Evolutionary conservation across 2,329 filamentous ascomycete genomes (phyloP).

Genomic region (Pseudocercospora musae): DNA sequence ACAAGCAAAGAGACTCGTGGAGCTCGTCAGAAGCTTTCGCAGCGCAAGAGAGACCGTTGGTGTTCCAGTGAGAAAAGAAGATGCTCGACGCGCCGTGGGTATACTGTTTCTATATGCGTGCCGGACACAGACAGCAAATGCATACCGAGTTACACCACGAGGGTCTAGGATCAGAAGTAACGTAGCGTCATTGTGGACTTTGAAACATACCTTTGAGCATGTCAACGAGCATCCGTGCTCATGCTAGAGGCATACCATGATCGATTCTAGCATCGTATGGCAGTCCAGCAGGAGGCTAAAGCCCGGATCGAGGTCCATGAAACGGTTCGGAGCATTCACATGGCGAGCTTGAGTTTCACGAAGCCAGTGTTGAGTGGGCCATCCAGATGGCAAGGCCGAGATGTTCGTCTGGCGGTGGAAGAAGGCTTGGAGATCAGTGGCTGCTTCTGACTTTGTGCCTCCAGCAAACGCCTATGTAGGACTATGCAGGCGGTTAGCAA

Average conservation of each 20-base stretch:
- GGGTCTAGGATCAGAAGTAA: slow-evolving; percentile 14
- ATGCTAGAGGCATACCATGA: slow-evolving; percentile 2
- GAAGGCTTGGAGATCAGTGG: slow-evolving; percentile 19
- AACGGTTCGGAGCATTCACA: slow-evolving; percentile 17
- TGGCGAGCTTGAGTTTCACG: slow-evolving; percentile 13
- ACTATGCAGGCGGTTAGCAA: slow-evolving; percentile 29
- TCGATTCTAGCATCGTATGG: slow-evolving; percentile 12
- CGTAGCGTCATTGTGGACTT: slow-evolving; percentile 22
- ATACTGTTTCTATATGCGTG: slow-evolving; percentile 28
- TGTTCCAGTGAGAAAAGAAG: slow-evolving; percentile 22
- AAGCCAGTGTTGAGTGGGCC: slow-evolving; percentile 9
- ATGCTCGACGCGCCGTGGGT: slow-evolving; percentile 15
- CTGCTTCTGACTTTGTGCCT: slow-evolving; percentile 22
- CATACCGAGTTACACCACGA: slow-evolving; percentile 21
- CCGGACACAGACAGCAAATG: slow-evolving; percentile 9
- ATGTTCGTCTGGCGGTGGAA: slow-evolving; percentile 12
- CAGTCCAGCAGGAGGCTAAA: slow-evolving; percentile 9
- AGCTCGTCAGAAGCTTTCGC: slow-evolving; percentile 33
- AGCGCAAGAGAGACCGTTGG: slow-evolving; percentile 26
- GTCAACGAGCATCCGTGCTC: slow-evolving; percentile 25
- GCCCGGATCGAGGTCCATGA: slow-evolving; percentile 13
- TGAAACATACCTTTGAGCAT: slow-evolving; percentile 31
- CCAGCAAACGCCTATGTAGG: slow-evolving; percentile 24
- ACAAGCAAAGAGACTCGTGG: slow-evolving; percentile 40
- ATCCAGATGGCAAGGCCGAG: slow-evolving; percentile 10